A percentile compares a stretch with the other conserved stretches of the same genome.
These are phyloP conservation scores for Mortierella sp. DNA, from an alignment of 371 early-diverging fungal species.

Conservation along the genomic window DNA sequence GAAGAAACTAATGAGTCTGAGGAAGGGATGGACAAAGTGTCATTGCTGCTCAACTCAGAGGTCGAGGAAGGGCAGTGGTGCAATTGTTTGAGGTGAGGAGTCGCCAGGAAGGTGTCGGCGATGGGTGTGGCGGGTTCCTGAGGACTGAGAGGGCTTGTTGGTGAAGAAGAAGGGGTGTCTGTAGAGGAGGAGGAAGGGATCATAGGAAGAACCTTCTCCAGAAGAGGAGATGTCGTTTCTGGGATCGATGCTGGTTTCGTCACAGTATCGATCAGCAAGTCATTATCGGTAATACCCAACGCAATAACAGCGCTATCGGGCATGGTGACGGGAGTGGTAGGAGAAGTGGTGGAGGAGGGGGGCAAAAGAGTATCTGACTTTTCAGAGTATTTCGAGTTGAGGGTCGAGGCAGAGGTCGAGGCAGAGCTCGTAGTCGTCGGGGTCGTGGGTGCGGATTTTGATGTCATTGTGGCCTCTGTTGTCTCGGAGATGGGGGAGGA, in stretches of 20 bases:
- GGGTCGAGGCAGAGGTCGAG: slow-evolving; percentile 13
- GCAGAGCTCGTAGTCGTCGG: slow-evolving; percentile 11
- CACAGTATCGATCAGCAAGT: slow-evolving; percentile 11
- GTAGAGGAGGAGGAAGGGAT: not conserved
- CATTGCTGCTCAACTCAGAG: slow-evolving; percentile 30
- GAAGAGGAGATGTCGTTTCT: not conserved
- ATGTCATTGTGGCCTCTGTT: slow-evolving; percentile 4
- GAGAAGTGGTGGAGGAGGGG: not conserved
- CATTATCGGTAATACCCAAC: slow-evolving; percentile 21
- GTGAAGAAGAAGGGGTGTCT: not conserved
- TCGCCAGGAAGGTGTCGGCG: slow-evolving; percentile 19
- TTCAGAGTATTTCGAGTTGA: not conserved
- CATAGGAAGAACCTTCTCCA: not conserved
- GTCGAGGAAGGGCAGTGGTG: slow-evolving; percentile 16
- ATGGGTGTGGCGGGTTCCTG: slow-evolving; percentile 23
- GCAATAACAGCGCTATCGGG: slow-evolving; percentile 11
- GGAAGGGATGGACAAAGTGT: slow-evolving; percentile 11
- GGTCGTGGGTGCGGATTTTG: slow-evolving; percentile 23
- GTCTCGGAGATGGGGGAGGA: not conserved
- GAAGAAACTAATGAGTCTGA: slow-evolving; percentile 7
- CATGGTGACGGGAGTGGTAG: not conserved
- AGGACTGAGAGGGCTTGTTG: not conserved
- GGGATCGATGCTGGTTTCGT: slow-evolving; percentile 10
- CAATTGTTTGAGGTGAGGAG: not conserved
- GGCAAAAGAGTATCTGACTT: not conserved